Conservation (phyloP, 2,329 filamentous ascomycete species). For the Bipolaris oryzae region DNA sequence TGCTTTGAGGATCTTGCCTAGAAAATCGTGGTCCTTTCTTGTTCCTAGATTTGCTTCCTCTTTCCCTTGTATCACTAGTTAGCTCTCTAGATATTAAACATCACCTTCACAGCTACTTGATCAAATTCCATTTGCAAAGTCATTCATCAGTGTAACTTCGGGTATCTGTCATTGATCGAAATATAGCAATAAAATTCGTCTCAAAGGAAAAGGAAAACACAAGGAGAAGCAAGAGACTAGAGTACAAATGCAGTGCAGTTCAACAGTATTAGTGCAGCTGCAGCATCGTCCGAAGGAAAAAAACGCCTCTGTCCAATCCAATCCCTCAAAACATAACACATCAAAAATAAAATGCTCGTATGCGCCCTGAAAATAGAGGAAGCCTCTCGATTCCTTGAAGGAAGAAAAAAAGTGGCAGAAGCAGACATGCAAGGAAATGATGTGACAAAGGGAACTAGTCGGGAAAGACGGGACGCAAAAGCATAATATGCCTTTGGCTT, state of each 20-base stretch:
- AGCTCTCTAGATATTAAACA: too few relatives aligned
- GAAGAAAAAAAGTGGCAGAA: background rate
- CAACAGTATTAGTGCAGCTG: background rate
- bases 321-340: slow-evolving; percentile 1
- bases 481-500: background rate
- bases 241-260: slow-evolving; percentile 1
- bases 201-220: slow-evolving; percentile 11
- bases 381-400: background rate
- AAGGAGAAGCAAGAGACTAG: slow-evolving; percentile 2
- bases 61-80: background rate
- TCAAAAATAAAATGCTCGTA: slow-evolving; percentile 8
- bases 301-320: slow-evolving; percentile 8
- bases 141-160: background rate
- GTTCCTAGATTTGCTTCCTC: background rate
- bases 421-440: slow-evolving; percentile 4
- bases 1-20: too few relatives aligned
- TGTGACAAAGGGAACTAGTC: slow-evolving; percentile 15
- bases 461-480: slow-evolving; percentile 7
- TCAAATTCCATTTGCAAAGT: background rate
- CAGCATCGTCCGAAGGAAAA: slow-evolving; percentile 5
- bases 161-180: slow-evolving; percentile 4
- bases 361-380: background rate
- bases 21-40: background rate
- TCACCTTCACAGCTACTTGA: background rate
- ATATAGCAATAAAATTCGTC: slow-evolving; percentile 16